These are phyloP conservation scores for Cinnamomum chago DNA, from an alignment of 164 flowering plant genomes.

Conservation along the genomic window DNA sequence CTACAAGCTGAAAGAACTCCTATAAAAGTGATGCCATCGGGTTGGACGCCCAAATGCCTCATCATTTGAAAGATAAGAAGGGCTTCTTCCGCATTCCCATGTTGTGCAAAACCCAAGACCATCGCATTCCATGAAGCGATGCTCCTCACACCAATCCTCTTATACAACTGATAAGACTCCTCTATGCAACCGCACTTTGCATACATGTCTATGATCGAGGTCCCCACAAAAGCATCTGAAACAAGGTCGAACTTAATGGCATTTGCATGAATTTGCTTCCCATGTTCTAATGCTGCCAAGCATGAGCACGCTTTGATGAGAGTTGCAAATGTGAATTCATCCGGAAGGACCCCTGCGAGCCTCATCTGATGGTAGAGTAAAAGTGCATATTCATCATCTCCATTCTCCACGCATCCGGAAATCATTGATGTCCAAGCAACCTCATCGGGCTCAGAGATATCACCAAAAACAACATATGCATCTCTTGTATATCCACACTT, in stretches of 20 bases:
- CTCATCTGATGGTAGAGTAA: conserved; percentile 39
- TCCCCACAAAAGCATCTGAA: conserved; percentile 45
- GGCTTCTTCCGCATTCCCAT: conserved; percentile 55
- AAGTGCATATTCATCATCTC: conserved; percentile 42
- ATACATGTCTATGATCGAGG: conserved; percentile 60
- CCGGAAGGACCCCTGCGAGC: conserved; percentile 37
- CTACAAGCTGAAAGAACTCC: conserved; percentile 73
- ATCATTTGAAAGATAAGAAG: conserved; percentile 38
- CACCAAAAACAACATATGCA: conserved; percentile 33
- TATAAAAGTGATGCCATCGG: conserved; percentile 57
- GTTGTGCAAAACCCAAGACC: conserved; percentile 56
- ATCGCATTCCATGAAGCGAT: conserved; percentile 56
- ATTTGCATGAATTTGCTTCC: conserved; percentile 54
- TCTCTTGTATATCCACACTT: conserved; percentile 44
- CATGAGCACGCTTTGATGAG: conserved; percentile 57
- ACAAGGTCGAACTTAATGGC: conserved; percentile 36
- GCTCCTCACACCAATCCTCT: conserved; percentile 25
- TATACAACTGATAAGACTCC: conserved; percentile 38
- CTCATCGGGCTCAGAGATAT: conserved; percentile 37
- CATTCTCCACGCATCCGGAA: conserved; percentile 51
- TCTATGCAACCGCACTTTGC: conserved; percentile 54
- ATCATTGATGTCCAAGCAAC: conserved; percentile 64
- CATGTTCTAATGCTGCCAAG: conserved; percentile 43
- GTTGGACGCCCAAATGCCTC: conserved; percentile 30
- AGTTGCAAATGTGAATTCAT: conserved; percentile 47